phyloP scores from a whole-genome alignment of 78 protist genomes.

The Bodo saltans region DNA sequence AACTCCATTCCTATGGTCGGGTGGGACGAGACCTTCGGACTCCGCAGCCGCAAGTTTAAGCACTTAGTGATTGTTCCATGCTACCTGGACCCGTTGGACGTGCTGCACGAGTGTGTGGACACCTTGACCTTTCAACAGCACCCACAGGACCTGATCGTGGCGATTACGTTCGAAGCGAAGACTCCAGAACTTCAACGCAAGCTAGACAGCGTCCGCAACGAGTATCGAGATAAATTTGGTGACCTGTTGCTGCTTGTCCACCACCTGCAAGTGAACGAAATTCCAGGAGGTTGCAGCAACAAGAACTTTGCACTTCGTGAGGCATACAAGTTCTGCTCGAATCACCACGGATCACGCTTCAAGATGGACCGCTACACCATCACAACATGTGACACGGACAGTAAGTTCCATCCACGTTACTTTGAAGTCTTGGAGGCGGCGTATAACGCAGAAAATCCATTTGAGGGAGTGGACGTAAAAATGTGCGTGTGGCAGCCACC shows the following conservation, averaged over 20 bases:
- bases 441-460: conserved; percentile 13
- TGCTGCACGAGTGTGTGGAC: not conserved
- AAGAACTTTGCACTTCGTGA: conserved; percentile 20
- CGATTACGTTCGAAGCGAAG: not conserved
- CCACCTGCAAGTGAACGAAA: not conserved
- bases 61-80: conserved; percentile 26
- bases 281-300: conserved; percentile 8
- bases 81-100: conserved; percentile 28
- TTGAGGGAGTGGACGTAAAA: not conserved
- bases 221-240: not conserved
- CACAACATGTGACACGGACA: conserved; percentile 29
- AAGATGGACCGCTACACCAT: not conserved
- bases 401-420: not conserved
- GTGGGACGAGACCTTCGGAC: not conserved
- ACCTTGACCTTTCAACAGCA: not conserved
- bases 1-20: not conserved
- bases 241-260: not conserved
- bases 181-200: not conserved
- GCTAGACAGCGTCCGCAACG: not conserved
- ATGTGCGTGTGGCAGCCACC: conserved; percentile 29
- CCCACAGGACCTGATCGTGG: not conserved
- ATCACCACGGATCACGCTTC: not conserved
- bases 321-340: not conserved
- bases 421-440: not conserved
- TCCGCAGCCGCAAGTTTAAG: not conserved